Percentiles rank a stretch among this genome's conserved stretches.
Conservation (phyloP, 495 filamentous ascomycete species). For the Podospora fimiseda region DNA sequence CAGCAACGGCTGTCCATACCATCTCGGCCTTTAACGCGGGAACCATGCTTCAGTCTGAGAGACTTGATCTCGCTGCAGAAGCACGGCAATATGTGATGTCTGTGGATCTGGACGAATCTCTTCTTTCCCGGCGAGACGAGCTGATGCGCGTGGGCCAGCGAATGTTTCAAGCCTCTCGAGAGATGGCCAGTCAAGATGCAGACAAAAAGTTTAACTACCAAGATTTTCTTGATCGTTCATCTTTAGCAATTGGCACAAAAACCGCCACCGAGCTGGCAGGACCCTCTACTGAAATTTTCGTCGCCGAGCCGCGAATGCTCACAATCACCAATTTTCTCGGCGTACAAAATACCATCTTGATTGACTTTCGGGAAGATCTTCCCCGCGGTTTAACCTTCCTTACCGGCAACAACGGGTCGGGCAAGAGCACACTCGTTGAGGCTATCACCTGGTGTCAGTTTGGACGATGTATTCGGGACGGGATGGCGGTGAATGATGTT, state of each 20-base stretch:
- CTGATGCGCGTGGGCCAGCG: constrained; percentile 16
- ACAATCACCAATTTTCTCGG: constrained; percentile 32
- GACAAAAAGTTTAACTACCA: background rate
- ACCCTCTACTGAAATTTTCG: constrained; percentile 18
- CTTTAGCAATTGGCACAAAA: constrained; percentile 4
- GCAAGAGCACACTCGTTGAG: constrained; percentile 28
- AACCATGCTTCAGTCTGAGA: background rate
- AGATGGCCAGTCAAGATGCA: constrained; percentile 6
- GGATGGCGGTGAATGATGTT: constrained; percentile 23
- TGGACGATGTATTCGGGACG: constrained; percentile 24
- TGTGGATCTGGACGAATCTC: constrained; percentile 1
- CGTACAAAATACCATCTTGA: constrained; percentile 23
- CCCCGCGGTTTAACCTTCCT: constrained; percentile 23
- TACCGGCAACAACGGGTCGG: background rate
- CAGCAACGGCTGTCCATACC: background rate
- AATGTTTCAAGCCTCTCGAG: constrained; percentile 13
- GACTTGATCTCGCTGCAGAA: background rate
- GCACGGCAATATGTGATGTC: background rate
- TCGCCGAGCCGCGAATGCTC: constrained; percentile 22
- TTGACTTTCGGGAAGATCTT: constrained; percentile 24
- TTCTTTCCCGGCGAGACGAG: constrained; percentile 8
- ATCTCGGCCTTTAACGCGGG: background rate
- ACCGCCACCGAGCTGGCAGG: constrained; percentile 5
- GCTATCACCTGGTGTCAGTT: constrained; percentile 34
- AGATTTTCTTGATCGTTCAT: constrained; percentile 5